A percentile compares a stretch with the other conserved stretches of the same genome.
Conservation (phyloP, 140 eudicot genomes). For the Senecio squalidus region DNA sequence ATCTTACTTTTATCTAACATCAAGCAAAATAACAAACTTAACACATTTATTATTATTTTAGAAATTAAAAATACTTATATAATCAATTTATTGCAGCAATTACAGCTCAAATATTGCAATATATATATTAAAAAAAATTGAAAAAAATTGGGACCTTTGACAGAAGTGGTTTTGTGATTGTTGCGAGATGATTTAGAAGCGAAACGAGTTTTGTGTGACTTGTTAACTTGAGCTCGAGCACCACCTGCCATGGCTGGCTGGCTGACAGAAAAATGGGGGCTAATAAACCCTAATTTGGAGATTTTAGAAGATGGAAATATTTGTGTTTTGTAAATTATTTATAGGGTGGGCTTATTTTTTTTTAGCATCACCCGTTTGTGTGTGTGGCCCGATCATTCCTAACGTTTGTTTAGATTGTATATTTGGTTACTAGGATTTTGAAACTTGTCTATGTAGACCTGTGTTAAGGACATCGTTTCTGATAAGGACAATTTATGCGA, state of each 20-base stretch:
- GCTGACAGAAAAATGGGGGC: not conserved
- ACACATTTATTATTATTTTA: not conserved
- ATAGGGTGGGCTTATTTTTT: not conserved
- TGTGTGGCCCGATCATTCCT: no score
- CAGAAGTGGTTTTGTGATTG: slow-evolving; percentile 54
- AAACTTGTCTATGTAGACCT: no score
- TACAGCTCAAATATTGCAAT: not conserved
- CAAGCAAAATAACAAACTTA: not conserved
- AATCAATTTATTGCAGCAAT: not conserved
- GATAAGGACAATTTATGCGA: no score
- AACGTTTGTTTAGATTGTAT: no score
- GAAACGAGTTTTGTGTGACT: slow-evolving; percentile 83
- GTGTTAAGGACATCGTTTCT: no score
- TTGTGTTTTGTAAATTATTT: not conserved
- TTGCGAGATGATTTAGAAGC: slow-evolving; percentile 91
- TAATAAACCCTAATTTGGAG: slow-evolving; percentile 22
- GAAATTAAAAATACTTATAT: not conserved
- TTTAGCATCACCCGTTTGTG: no score
- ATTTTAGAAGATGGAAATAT: not conserved
- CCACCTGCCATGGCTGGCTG: slow-evolving; percentile 69
- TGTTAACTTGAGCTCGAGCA: slow-evolving; percentile 72
- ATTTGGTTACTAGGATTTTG: no score
- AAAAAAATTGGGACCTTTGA: slow-evolving; percentile 44
- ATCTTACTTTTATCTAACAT: slow-evolving; percentile 61
- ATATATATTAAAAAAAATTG: not conserved